phyloP scores from a whole-genome alignment of 805 yeast genomes.

The Ogataea wickerhamii region DNA sequence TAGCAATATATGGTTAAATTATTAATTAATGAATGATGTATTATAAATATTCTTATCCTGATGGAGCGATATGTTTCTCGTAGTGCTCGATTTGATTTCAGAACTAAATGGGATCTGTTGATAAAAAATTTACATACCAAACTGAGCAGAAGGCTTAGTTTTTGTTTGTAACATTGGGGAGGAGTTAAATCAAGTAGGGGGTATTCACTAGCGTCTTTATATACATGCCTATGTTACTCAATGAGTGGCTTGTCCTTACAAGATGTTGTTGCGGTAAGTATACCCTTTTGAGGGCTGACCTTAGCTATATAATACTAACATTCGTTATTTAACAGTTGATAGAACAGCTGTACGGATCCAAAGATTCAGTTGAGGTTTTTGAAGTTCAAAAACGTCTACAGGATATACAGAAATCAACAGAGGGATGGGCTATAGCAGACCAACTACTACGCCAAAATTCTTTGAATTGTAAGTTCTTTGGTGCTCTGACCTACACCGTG shows the following conservation, averaged over 20 bases:
- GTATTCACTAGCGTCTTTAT: too few species aligned
- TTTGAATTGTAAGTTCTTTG: conserved; percentile 63
- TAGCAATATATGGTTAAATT: conserved; percentile 2
- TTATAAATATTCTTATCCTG: too few species aligned
- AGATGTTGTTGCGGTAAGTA: conserved; percentile 3
- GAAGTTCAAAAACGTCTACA: conserved; percentile 56
- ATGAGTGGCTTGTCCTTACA: conserved; percentile 1
- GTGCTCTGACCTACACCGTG: conserved; percentile 77
- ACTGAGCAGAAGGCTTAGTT: too few species aligned
- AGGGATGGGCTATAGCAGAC: conserved; percentile 59
- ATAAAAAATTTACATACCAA: too few species aligned
- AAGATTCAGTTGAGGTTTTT: conserved; percentile 36
- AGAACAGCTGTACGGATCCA: conserved; percentile 41
- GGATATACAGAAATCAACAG: conserved; percentile 48
- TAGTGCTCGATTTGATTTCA: too few species aligned
- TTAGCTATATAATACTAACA: too few species aligned
- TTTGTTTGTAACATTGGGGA: too few species aligned
- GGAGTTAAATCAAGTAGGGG: too few species aligned
- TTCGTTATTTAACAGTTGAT: conserved; percentile 23
- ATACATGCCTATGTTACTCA: too few species aligned
- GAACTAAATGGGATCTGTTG: too few species aligned
- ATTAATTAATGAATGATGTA: background rate
- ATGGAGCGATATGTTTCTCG: too few species aligned
- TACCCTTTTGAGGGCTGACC: too few species aligned
- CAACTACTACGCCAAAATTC: conserved; percentile 41